Evolutionary conservation across 345 rosid species (phyloP).

Genomic region (Salix purpurea): DNA sequence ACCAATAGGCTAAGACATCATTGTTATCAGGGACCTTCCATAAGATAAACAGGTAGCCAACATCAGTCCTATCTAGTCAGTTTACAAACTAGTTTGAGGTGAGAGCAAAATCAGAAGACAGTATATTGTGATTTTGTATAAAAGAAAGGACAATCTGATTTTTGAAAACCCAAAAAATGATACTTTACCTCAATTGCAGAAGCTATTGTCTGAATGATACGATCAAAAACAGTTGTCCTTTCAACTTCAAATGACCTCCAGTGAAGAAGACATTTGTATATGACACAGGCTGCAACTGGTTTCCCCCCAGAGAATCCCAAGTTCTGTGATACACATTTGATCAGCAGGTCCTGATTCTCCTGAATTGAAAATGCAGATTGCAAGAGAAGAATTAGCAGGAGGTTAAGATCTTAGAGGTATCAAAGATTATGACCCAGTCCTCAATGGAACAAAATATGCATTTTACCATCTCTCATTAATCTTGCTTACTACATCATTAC

Average conservation of each 20-base stretch:
- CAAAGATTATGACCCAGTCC: background rate
- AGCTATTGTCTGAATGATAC: conserved; percentile 92
- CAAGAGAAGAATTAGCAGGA: conserved; percentile 4
- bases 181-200: conserved; percentile 68
- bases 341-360: conserved; percentile 90
- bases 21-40: conserved; percentile 79
- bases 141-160: background rate
- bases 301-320: conserved; percentile 84
- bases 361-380: conserved; percentile 32
- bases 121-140: background rate
- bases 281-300: conserved; percentile 93
- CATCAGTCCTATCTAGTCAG: conserved; percentile 18
- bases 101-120: conserved; percentile 7
- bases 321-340: conserved; percentile 86
- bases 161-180: background rate
- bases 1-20: conserved; percentile 84
- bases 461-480: no score
- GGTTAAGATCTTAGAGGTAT: background rate
- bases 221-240: conserved; percentile 90
- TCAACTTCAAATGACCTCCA: conserved; percentile 99
- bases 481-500: background rate
- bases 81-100: conserved; percentile 6
- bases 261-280: conserved; percentile 91
- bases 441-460: no score
- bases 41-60: conserved; percentile 18